These are phyloP conservation scores for Phoma sp. DNA, from an alignment of 2,329 filamentous ascomycete genomes.

Conservation along the genomic window DNA sequence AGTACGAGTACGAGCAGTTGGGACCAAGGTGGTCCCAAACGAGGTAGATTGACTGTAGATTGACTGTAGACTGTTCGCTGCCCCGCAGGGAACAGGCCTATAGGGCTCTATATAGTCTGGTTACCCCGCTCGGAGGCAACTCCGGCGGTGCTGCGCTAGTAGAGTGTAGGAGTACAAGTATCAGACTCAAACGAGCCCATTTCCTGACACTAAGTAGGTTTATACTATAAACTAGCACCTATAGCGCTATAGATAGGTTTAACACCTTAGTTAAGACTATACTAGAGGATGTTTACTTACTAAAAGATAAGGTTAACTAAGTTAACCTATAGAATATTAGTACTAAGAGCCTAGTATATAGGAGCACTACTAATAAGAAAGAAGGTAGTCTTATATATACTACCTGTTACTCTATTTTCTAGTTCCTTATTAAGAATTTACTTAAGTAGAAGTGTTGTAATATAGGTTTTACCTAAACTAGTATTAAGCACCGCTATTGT, in stretches of 20 bases:
- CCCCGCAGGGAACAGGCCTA: too few species aligned
- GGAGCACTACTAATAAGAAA: slow-evolving; percentile 69
- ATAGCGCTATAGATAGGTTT: slow-evolving; percentile 77
- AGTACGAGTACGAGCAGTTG: too few species aligned
- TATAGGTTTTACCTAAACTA: slow-evolving; percentile 96
- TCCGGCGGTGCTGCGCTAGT: too few species aligned
- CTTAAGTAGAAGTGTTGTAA: slow-evolving; percentile 83
- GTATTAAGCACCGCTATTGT: slow-evolving; percentile 93
- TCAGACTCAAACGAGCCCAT: too few species aligned
- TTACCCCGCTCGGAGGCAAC: too few species aligned
- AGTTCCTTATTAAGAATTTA: slow-evolving; percentile 81
- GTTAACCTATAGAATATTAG: slow-evolving; percentile 65
- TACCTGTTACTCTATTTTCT: slow-evolving; percentile 68
- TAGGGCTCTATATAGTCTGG: too few species aligned
- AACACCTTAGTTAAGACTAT: slow-evolving; percentile 80
- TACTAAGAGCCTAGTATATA: neutral
- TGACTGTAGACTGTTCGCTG: too few species aligned
- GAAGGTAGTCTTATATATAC: slow-evolving; percentile 74
- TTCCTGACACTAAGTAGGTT: too few species aligned
- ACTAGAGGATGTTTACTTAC: slow-evolving; percentile 80
- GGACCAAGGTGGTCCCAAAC: too few species aligned
- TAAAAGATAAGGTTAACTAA: slow-evolving; percentile 91
- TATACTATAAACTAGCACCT: slow-evolving; percentile 66
- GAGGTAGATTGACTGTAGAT: too few species aligned
- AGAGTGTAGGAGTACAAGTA: too few species aligned